These are phyloP conservation scores for Solanum hybrid DNA, from an alignment of 305 asterid species.

Conservation along the genomic window DNA sequence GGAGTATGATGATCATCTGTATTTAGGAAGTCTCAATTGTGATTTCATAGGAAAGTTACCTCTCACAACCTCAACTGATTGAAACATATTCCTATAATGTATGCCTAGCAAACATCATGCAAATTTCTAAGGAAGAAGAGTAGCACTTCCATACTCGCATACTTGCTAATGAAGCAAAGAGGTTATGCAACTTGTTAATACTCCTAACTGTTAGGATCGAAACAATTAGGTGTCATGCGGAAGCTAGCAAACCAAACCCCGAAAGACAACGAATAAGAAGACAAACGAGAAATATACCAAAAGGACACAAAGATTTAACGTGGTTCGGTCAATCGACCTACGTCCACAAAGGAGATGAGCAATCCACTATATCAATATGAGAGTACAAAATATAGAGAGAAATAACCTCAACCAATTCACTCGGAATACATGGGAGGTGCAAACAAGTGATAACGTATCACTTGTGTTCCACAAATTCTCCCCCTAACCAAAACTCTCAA, in stretches of 20 bases:
- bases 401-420: neutral
- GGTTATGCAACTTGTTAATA: neutral
- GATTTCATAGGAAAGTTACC: conserved; percentile 52
- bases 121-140: neutral
- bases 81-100: neutral
- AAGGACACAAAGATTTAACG: neutral
- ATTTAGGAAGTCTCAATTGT: conserved; percentile 48
- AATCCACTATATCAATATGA: neutral
- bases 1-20: conserved; percentile 52
- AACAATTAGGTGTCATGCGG: neutral
- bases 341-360: neutral
- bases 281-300: neutral
- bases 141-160: neutral
- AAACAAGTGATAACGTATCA: neutral
- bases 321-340: neutral
- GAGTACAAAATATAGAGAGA: neutral
- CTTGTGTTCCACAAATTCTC: neutral
- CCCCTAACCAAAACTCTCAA: neutral
- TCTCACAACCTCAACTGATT: conserved; percentile 3
- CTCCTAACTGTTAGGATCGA: neutral
- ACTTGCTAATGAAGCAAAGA: neutral
- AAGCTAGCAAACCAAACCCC: neutral
- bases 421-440: neutral
- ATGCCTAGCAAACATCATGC: neutral
- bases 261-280: neutral